Conservation (phyloP, 192 early-diverging fungal genomes). For the Linnemannia schmuckeri region DNA sequence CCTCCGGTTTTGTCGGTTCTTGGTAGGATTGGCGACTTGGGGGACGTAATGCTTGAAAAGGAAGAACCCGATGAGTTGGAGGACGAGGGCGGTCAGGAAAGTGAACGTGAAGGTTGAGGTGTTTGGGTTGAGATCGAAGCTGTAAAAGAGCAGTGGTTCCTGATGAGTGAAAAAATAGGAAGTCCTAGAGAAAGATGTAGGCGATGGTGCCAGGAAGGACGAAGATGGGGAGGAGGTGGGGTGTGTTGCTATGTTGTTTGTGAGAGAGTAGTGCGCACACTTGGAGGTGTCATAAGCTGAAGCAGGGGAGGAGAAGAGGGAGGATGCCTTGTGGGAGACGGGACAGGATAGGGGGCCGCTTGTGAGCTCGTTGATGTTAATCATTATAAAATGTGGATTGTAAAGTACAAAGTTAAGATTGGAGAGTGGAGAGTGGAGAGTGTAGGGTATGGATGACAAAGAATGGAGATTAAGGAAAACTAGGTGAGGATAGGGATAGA, state of each 20-base stretch:
- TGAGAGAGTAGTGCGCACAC: background rate
- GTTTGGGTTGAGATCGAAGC: conserved; percentile 52
- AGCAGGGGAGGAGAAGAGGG: background rate
- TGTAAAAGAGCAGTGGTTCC: conserved; percentile 34
- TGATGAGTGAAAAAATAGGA: conserved; percentile 15
- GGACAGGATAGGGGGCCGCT: conserved; percentile 4
- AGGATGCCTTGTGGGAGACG: background rate
- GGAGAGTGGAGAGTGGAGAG: background rate
- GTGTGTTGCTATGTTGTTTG: background rate
- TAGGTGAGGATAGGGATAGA: background rate
- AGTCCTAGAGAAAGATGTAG: background rate
- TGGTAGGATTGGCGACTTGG: background rate
- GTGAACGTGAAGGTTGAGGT: conserved; percentile 31
- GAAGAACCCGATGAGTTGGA: conserved; percentile 41
- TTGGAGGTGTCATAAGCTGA: background rate
- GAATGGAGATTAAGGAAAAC: background rate
- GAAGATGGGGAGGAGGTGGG: conserved; percentile 15
- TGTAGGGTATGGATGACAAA: background rate
- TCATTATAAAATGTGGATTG: conserved; percentile 9
- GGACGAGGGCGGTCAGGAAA: conserved; percentile 15
- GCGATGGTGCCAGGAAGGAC: background rate
- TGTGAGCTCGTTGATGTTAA: conserved; percentile 15
- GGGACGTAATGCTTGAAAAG: conserved; percentile 25
- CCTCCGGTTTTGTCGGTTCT: conserved; percentile 10
- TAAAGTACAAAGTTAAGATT: background rate